Base-by-base conservation (phyloP, 108 stramenopile species). In the Cyclotella kingstonii region DNA sequence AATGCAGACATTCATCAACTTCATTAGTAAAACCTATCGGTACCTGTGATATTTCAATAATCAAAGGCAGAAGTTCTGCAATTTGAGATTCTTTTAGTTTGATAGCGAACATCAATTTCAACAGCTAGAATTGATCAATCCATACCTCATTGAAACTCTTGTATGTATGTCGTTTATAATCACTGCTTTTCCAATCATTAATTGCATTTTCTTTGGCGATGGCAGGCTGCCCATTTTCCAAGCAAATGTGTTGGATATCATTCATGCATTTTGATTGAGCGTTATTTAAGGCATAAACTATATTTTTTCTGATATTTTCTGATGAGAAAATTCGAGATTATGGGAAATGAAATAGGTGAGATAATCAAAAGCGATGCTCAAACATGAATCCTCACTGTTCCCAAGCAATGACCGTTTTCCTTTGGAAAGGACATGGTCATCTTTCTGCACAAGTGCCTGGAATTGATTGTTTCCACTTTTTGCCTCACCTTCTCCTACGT, bases 401-500 rank as follows among this genome's bases (percentile, higher is more conserved):
- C n/a, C n/a, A n/a, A n/a, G n/a, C n/a, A n/a, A n/a, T n/a, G n/a
- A n/a, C n/a, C n/a, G n/a, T n/a, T n/a, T n/a, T n/a, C n/a, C n/a
- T n/a, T n/a, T n/a, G n/a, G n/a, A n/a, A n/a, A n/a, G n/a, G n/a
- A n/a, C n/a, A n/a, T n/a, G n/a, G n/a, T n/a, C n/a, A n/a, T n/a
- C n/a, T n/a, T n/a, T n/a, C n/a, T n/a, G n/a, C n/a, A n/a, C n/a
- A n/a, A n/a, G n/a, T n/a, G n/a, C n/a, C n/a, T n/a, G n/a, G n/a
- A n/a, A n/a, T n/a, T n/a, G n/a, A n/a, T n/a, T n/a, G n/a, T n/a
- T n/a, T n/a, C n/a, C 25, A 36, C 29, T 36, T 23, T 4, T 40
- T 21, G 12, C 14, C 66, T 57, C 54, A 58, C 66, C 66, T 68
- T 68, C 66, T 12, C 22, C 56, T 22, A 11, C 35, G n/a, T n/a